Conservation (phyloP, 2,329 filamentous ascomycete species). For the Colletotrichum theobromicola region DNA sequence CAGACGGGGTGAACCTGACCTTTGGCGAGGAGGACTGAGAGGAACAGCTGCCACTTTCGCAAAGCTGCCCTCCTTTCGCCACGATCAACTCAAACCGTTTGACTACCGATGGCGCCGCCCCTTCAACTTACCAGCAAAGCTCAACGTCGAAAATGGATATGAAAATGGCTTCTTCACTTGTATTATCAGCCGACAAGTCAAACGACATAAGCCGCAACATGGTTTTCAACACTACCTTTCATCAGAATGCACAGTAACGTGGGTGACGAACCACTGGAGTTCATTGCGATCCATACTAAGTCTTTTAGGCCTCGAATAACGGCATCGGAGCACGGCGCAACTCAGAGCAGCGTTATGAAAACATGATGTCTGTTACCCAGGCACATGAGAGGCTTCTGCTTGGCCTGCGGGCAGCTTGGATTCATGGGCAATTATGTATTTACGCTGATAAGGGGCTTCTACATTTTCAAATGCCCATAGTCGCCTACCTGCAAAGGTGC, state of each 20-base stretch:
- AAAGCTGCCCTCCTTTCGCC: not conserved
- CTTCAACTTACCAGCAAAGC: not conserved
- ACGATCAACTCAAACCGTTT: not conserved
- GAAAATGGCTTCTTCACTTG: not conserved
- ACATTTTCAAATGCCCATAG: not conserved
- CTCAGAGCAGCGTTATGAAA: not conserved
- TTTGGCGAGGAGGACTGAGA: not conserved
- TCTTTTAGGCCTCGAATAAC: conserved; percentile 1
- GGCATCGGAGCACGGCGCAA: not conserved
- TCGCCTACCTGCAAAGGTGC: not conserved
- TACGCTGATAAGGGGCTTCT: not conserved
- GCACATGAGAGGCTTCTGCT: not conserved
- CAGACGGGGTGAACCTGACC: not conserved
- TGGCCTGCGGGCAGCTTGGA: not conserved
- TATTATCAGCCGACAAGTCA: not conserved
- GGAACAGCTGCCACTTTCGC: not conserved
- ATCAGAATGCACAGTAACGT: conserved; percentile 14
- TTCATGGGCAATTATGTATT: not conserved
- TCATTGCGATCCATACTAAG: conserved; percentile 17
- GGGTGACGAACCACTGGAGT: conserved; percentile 14
- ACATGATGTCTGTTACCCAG: not conserved
- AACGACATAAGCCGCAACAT: not conserved
- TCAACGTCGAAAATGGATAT: not conserved
- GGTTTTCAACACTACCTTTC: not conserved
- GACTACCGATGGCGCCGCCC: not conserved